Percentiles rank a stretch among this genome's conserved stretches.
phyloP scores from a whole-genome alignment of 1,139 yeast genomes.

The Protomyces inouyei region DNA sequence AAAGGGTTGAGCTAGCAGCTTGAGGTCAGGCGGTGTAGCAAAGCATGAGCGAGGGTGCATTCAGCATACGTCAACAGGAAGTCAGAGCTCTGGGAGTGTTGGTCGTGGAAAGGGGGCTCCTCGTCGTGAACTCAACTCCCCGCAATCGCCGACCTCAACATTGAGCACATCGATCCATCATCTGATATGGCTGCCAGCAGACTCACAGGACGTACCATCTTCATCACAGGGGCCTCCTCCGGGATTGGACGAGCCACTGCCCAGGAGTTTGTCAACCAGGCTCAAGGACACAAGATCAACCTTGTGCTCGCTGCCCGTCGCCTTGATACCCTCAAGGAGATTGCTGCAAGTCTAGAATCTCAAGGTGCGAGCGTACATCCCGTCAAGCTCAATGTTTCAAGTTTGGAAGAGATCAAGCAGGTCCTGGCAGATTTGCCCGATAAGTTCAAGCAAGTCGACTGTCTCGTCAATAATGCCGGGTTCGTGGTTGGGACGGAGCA shows the following conservation, averaged over 20 bases:
- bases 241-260: slow-evolving; percentile 57
- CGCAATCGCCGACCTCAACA: no score
- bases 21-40: background rate
- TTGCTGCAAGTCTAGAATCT: slow-evolving; percentile 49
- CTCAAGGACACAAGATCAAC: slow-evolving; percentile 53
- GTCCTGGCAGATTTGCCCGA: slow-evolving; percentile 48
- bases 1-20: background rate
- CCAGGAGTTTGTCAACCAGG: slow-evolving; percentile 60
- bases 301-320: slow-evolving; percentile 69
- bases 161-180: no score
- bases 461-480: slow-evolving; percentile 78
- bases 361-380: slow-evolving; percentile 46
- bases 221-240: slow-evolving; percentile 63
- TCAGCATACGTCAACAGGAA: no score
- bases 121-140: no score
- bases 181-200: slow-evolving; percentile 40
- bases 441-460: slow-evolving; percentile 41
- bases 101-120: no score
- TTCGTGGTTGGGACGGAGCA: slow-evolving; percentile 64
- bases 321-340: slow-evolving; percentile 51
- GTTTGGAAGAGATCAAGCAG: slow-evolving; percentile 48
- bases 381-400: slow-evolving; percentile 58
- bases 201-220: slow-evolving; percentile 55
- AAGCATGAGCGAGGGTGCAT: background rate
- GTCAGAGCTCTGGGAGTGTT: no score